These are phyloP conservation scores for Naematelia aurantialba DNA, from an alignment of 768 basidiomycete species.

Conservation along the genomic window DNA sequence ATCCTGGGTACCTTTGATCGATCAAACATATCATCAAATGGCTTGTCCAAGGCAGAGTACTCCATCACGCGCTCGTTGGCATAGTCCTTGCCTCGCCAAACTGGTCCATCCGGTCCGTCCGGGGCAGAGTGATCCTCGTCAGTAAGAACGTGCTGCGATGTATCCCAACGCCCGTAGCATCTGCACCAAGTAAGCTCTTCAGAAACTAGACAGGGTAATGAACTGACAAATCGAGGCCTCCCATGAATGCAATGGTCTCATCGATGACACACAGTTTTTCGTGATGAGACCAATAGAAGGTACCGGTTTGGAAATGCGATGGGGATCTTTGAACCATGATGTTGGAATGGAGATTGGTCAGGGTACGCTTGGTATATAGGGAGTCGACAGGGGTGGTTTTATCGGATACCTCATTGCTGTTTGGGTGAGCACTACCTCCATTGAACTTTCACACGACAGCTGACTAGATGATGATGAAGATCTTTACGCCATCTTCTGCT, in stretches of 20 bases:
- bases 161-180: constrained; percentile 71
- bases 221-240: constrained; percentile 86
- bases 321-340: constrained; percentile 96
- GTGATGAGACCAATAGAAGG: constrained; percentile 99
- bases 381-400: constrained; percentile 91
- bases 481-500: constrained; percentile 91
- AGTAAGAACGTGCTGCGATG: constrained; percentile 81
- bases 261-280: constrained; percentile 98
- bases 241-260: constrained; percentile 96
- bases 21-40: constrained; percentile 93
- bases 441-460: constrained; percentile 35
- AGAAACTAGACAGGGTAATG: background rate
- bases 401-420: constrained; percentile 89
- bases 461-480: constrained; percentile 90
- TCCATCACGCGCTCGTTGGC: constrained; percentile 83
- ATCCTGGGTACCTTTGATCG: constrained; percentile 82
- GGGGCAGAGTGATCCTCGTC: constrained; percentile 66
- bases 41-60: constrained; percentile 80
- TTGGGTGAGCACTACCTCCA: constrained; percentile 1
- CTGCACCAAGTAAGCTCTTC: constrained; percentile 9
- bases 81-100: constrained; percentile 97
- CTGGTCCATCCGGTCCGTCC: constrained; percentile 59
- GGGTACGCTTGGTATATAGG: constrained; percentile 84
- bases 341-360: constrained; percentile 78
- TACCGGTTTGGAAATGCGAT: constrained; percentile 94